Base-by-base conservation (phyloP, 805 yeast species). In the Debaryomyces tyrocola region DNA sequence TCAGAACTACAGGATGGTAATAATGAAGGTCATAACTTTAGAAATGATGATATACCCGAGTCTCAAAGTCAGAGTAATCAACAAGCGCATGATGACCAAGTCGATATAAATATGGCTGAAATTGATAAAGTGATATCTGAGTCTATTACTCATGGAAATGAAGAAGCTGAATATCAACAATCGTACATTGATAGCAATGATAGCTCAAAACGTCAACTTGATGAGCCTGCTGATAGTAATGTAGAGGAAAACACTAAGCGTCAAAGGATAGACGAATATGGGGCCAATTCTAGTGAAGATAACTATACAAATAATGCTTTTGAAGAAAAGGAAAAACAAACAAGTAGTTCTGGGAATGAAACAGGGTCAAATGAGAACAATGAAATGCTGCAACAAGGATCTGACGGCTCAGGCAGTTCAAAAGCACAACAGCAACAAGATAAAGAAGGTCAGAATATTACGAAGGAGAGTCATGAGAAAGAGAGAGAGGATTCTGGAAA, bases 91-190 rank as follows among this genome's bases (percentile, higher is more conserved):
- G 34, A 31, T 27, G 41, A 42, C 9, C 43, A 47, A 17, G 48
- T 48, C 29, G 51, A 44, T 34, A 44, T 48, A 15, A 48, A 44
- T 34, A 48, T 48, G 31, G 45, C 50, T 37, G 61, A 57, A 21
- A 50, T 57, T 12, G 56, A 57, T 47, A 52, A 53, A 43, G 54
- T 55, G 53, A 38, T 57, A 15, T 53, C 59, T 20, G 58, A 54
- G 40, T 52, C 59, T 7, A 54, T 55, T 33, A 44, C 39, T n/a
- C 35, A 40, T 12, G 42, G 42, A 11, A 17, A 43, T 17, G 21
- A 31, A 9, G 8, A 35, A 20, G 20, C 24, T 11, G 18, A 15
- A n/a, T 35, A 18, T 17, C n/a, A 35, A 35, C 24, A 35, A 20
- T 18, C 38, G 18, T 12, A 12, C 14, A 21, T 21, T 10, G 39